A percentile compares a stretch with the other conserved stretches of the same genome.
These are phyloP conservation scores for Alternaria rosae DNA, from an alignment of 2,329 filamentous ascomycete genomes.

Conservation along the genomic window DNA sequence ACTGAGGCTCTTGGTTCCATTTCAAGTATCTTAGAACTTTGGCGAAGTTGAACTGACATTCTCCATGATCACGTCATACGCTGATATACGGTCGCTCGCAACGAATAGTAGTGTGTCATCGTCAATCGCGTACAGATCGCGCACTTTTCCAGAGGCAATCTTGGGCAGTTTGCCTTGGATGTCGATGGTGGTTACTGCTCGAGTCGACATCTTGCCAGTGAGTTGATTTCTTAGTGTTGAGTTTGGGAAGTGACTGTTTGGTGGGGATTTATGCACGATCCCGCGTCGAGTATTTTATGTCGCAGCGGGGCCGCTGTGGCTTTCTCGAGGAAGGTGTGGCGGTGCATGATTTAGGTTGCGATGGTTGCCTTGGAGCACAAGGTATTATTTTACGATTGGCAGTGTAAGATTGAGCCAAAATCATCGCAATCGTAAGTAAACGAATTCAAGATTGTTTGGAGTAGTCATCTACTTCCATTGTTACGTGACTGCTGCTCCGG, in stretches of 20 bases:
- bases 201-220: slow-evolving; percentile 33
- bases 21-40: rapidly evolving
- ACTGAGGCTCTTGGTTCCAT: not conserved
- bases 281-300: slow-evolving; percentile 28
- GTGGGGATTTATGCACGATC: slow-evolving; percentile 14
- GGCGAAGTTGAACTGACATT: slow-evolving; percentile 65
- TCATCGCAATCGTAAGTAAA: not conserved
- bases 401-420: not conserved
- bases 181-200: slow-evolving; percentile 40
- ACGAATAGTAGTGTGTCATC: slow-evolving; percentile 78
- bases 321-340: not conserved
- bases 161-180: slow-evolving; percentile 51
- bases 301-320: slow-evolving; percentile 21
- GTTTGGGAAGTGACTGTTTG: slow-evolving; percentile 13
- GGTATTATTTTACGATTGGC: not conserved
- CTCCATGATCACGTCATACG: slow-evolving; percentile 89
- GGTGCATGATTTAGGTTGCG: not conserved
- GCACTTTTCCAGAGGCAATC: slow-evolving; percentile 74
- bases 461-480: not conserved
- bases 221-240: slow-evolving; percentile 4
- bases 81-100: slow-evolving; percentile 89
- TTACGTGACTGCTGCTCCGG: not conserved
- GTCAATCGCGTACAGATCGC: slow-evolving; percentile 79
- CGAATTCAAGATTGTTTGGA: not conserved
- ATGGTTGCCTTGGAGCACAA: not conserved